These are phyloP conservation scores for Lepidium sativum DNA, from an alignment of 345 rosid species.

Conservation along the genomic window DNA sequence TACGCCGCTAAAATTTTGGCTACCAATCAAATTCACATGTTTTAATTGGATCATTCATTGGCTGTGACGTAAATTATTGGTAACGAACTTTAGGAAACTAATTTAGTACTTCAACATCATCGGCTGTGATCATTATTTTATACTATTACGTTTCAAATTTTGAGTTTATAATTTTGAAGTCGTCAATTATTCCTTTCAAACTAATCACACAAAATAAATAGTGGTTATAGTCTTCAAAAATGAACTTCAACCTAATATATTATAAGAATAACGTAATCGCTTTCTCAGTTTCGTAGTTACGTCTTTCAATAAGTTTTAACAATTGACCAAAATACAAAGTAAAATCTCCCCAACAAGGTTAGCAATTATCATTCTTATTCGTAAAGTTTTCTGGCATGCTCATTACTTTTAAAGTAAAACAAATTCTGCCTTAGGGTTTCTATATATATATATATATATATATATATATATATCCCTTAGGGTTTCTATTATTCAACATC, in stretches of 20 bases:
- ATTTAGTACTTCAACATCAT: background rate
- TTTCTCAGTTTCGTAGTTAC: background rate
- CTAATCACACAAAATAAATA: no score
- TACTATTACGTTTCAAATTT: background rate
- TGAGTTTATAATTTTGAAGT: background rate
- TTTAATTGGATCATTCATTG: background rate
- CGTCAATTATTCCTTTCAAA: conserved; percentile 12
- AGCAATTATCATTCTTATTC: no score
- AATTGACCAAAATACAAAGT: conserved; percentile 1
- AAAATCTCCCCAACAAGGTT: no score
- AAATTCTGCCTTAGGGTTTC: no score
- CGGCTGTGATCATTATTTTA: background rate
- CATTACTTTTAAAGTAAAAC: no score
- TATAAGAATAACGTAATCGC: background rate
- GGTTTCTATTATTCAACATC: background rate
- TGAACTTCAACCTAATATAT: background rate
- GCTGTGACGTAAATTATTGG: background rate
- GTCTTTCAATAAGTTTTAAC: background rate
- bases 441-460: background rate
- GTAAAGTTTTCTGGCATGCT: no score
- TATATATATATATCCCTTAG: no score
- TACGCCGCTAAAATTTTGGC: no score
- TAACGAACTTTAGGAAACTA: background rate
- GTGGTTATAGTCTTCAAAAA: no score
- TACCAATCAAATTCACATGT: background rate